Base-by-base conservation (phyloP, 2,329 filamentous ascomycete genomes). In the Dothistroma septosporum region DNA sequence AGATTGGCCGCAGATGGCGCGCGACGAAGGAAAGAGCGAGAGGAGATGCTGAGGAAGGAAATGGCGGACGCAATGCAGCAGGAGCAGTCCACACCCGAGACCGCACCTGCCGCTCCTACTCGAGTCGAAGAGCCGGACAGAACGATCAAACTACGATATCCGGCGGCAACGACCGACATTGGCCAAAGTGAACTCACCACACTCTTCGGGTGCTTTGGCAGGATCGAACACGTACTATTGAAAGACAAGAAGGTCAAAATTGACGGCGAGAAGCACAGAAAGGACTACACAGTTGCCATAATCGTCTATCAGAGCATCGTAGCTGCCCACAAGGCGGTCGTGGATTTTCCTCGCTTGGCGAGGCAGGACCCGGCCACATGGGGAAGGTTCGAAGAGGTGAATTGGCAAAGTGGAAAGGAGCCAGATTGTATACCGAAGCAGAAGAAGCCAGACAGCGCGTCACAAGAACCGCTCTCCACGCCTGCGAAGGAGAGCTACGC, bases 301-400 rank as follows among this genome's bases (percentile, higher is more conserved):
- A 74, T 87, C 14, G 78, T 86, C 14, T 87, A 82, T 71, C 74
- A 76, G 3, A 84, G 83, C 4, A 79, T 87, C 37, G 82, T 85
- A 53, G 78, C 81, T 57, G 83, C 84, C 0, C 81, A 85, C 67
- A 77, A 82, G 3, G 83, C 83, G 9, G 80, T 86, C 2, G 68
- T 78, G 47, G 82, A 85, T 64, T 77, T 76, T 33, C 60, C 63
- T 9, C 61, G 62, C 50, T 33, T 68, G 4, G 41, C 48, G 11
- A 47, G 59, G 19, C 32, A 73, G 54, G 49, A 55, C 6, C 41
- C 33, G 32, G 68, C 67, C 1, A 78, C 80, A 37, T 83, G 79
- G 75, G 73, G 76, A 7, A 61, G 76, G 9, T 78, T 86, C 24
- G 81, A 85, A 35, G 81, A 78, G 12, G 80, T 86, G 0, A 74